Conservation (phyloP, 2,329 filamentous ascomycete species). For the Graphiopsis chlorocephala region DNA sequence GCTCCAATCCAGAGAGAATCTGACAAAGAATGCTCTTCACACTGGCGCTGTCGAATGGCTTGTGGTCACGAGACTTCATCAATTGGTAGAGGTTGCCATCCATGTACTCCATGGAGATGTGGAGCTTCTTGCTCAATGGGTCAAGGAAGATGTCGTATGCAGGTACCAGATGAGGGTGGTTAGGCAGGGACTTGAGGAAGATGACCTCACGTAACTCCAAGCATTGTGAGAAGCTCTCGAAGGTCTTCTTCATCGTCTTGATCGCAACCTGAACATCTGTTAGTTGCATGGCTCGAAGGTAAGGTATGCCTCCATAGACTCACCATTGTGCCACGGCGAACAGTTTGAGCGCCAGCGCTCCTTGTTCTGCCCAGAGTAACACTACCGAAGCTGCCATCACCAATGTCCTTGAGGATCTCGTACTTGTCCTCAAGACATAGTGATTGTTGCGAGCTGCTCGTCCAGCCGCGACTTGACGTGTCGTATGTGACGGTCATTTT, state of each 20-base stretch:
- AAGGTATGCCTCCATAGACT: constrained; percentile 40
- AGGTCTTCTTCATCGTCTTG: constrained; percentile 99
- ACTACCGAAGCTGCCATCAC: constrained; percentile 97
- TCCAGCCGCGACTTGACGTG: constrained; percentile 64
- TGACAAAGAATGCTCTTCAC: constrained; percentile 98
- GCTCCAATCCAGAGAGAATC: constrained; percentile 92
- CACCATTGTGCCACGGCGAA: constrained; percentile 89
- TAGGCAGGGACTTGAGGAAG: constrained; percentile 84
- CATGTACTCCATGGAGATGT: constrained; percentile 99
- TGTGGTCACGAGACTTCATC: constrained; percentile 98
- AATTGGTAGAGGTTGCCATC: constrained; percentile 97
- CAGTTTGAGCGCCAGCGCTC: constrained; percentile 82
- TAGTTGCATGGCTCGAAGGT: background rate
- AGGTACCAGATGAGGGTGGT: constrained; percentile 90
- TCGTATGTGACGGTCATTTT: constrained; percentile 74
- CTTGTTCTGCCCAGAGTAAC: constrained; percentile 89
- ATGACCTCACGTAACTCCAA: constrained; percentile 95
- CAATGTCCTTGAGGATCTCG: constrained; percentile 95
- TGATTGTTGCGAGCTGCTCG: constrained; percentile 48
- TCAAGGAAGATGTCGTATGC: constrained; percentile 98
- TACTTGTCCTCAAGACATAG: constrained; percentile 83
- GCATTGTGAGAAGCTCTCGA: constrained; percentile 86
- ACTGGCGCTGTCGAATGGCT: constrained; percentile 80
- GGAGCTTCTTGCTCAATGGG: constrained; percentile 90
- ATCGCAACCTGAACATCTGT: constrained; percentile 73